phyloP scores from a whole-genome alignment of 805 yeast genomes.

The Hanseniaspora taiwanica region DNA sequence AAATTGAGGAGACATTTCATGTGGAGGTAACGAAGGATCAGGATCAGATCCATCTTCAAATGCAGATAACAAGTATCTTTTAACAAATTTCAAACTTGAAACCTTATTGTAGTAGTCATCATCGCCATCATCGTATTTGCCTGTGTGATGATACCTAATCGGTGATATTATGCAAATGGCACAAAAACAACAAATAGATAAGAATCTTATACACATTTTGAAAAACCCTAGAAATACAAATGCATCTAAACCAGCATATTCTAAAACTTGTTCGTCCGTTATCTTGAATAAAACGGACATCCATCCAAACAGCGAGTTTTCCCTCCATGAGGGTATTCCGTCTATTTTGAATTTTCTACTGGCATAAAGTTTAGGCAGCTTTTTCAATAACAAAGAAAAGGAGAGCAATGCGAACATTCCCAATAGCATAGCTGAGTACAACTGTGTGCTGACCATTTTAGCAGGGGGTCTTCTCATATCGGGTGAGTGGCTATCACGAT shows the following conservation, averaged over 20 bases:
- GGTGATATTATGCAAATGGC: slow-evolving; percentile 75
- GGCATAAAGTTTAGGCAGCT: slow-evolving; percentile 73
- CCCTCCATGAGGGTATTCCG: slow-evolving; percentile 23
- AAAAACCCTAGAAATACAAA: slow-evolving; percentile 84
- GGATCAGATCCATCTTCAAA: neutral
- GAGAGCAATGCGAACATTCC: slow-evolving; percentile 57
- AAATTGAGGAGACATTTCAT: slow-evolving; percentile 23
- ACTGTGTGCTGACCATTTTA: slow-evolving; percentile 65
- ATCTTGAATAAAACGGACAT: slow-evolving; percentile 50
- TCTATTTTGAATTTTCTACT: slow-evolving; percentile 41
- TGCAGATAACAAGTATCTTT: slow-evolving; percentile 5
- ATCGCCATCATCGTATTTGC: slow-evolving; percentile 54
- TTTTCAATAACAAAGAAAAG: slow-evolving; percentile 58
- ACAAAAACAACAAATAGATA: slow-evolving; percentile 50
- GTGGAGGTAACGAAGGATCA: slow-evolving; percentile 17
- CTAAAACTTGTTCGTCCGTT: slow-evolving; percentile 63
- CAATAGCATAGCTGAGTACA: slow-evolving; percentile 50
- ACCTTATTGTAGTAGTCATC: slow-evolving; percentile 15
- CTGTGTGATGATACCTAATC: slow-evolving; percentile 69
- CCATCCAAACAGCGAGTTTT: slow-evolving; percentile 64
- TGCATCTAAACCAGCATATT: slow-evolving; percentile 89
- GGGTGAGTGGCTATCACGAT: too few species aligned
- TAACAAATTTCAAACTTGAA: too few species aligned
- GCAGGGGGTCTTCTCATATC: slow-evolving; percentile 26
- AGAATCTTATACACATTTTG: slow-evolving; percentile 67